Conservation (phyloP, 148 eudicot species). For the Nepenthes mirabilis region DNA sequence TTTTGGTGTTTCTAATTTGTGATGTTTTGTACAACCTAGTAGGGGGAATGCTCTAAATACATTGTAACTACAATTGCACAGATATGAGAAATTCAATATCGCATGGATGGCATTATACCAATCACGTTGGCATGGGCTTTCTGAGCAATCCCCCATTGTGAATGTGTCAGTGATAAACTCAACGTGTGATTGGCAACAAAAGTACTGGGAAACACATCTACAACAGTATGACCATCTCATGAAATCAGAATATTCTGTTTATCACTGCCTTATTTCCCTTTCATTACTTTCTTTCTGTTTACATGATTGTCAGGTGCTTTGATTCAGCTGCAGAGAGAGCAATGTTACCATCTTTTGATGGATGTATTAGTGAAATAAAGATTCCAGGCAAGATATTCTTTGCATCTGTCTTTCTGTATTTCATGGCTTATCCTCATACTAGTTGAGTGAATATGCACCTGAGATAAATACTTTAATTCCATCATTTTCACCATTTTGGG, state of each 20-base stretch:
- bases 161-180: slow-evolving; percentile 13
- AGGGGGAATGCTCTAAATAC: slow-evolving; percentile 2
- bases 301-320: slow-evolving; percentile 51
- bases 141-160: slow-evolving; percentile 10
- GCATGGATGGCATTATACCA: slow-evolving; percentile 46
- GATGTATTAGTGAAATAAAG: slow-evolving; percentile 39
- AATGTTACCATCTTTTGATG: slow-evolving; percentile 53
- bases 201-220: slow-evolving; percentile 74
- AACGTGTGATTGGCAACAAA: slow-evolving; percentile 52
- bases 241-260: slow-evolving; percentile 2
- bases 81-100: slow-evolving; percentile 39
- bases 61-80: slow-evolving; percentile 12
- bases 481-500: too few relatives aligned
- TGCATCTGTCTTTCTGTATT: background rate
- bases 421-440: background rate
- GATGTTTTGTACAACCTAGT: slow-evolving; percentile 7
- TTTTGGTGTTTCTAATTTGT: slow-evolving; percentile 1
- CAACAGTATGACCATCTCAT: slow-evolving; percentile 44
- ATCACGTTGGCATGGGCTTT: slow-evolving; percentile 48
- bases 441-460: too few relatives aligned
- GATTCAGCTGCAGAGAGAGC: slow-evolving; percentile 85
- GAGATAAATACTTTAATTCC: too few relatives aligned
- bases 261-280: background rate
- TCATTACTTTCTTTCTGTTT: slow-evolving; percentile 14
- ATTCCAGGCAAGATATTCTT: slow-evolving; percentile 45